Evolutionary conservation across 208 protist genomes (phyloP).

Genomic region (Wallacemonas sp.): DNA sequence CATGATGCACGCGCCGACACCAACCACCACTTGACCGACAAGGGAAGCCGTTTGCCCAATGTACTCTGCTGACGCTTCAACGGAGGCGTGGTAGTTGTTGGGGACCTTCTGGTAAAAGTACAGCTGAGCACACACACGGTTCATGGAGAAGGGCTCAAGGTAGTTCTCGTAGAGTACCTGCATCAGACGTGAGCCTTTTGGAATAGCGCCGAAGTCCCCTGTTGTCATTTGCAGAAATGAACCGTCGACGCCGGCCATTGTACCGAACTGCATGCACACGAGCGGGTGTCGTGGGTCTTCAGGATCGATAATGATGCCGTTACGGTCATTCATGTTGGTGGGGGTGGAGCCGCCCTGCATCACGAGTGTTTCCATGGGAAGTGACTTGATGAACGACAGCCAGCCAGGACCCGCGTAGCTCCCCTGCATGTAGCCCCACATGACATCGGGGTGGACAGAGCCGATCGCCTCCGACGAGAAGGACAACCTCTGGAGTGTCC

Average conservation of each 20-base stretch:
- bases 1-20: constrained; percentile 77
- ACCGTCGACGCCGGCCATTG: constrained; percentile 59
- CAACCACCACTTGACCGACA: constrained; percentile 77
- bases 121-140: constrained; percentile 85
- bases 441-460: constrained; percentile 71
- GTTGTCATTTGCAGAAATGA: constrained; percentile 64
- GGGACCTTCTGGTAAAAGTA: constrained; percentile 85
- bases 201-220: constrained; percentile 59
- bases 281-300: constrained; percentile 84
- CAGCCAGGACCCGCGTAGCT: constrained; percentile 84
- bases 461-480: constrained; percentile 68
- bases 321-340: constrained; percentile 81
- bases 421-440: constrained; percentile 80
- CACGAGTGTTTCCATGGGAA: constrained; percentile 71
- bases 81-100: constrained; percentile 85
- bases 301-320: constrained; percentile 71
- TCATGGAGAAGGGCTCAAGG: constrained; percentile 86
- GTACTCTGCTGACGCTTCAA: constrained; percentile 80
- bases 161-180: constrained; percentile 91
- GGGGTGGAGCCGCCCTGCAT: constrained; percentile 72
- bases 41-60: constrained; percentile 80
- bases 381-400: constrained; percentile 61
- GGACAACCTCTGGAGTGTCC: constrained; percentile 29
- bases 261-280: constrained; percentile 60
- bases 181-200: constrained; percentile 69